Base-by-base conservation (phyloP, 2,329 filamentous ascomycete genomes). In the Aureobasidium namibiae region DNA sequence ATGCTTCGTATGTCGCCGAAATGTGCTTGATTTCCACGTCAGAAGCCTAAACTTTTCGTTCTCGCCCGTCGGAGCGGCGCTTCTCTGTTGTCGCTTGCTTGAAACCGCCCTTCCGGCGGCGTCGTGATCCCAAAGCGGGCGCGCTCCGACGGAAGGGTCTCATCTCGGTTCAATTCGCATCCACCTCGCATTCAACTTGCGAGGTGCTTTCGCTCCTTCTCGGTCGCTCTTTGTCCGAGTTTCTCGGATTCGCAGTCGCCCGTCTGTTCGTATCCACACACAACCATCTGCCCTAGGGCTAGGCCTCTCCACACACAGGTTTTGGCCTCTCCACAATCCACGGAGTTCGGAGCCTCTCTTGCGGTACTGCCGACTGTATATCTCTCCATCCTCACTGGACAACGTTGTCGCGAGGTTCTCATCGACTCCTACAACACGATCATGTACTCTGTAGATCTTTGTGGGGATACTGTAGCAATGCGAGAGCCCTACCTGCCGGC, bases 81-180 rank as follows among this genome's bases (percentile, higher is more conserved):
- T 41, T 29, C 24, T 23, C 26, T 7, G 21, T n/a, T 38, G 31
- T 52, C 26, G 11, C 31, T 34, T 11, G 31, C 46, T 26, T 21
- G 34, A 31, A 46, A 31, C 42, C 14, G 42, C 14, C 42, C 16
- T 45, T 13, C 44, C 44, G 44, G 29, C 38, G 29, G 39, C 36
- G 11, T n/a, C 10, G n/a, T 7, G 16, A 11, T 23, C 18, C 52
- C 6, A 18, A 56, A 44, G 23, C n/a, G 14, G 39, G 44, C 39
- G 10, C 18, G 18, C 36, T 24, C 50, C 50, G 36, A 53, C n/a
- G n/a, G 4, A 16, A 16, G 38, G 33, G 38, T 44, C 38, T 56
- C 52, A 44, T 56, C 18, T 56, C 52, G 52, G 52, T 34, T 42
- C 38, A 56, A 44, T 38, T 56, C 52, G 36, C 42, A 44, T 38